These are phyloP conservation scores for Claviceps africana DNA, from an alignment of 2,329 filamentous ascomycete genomes.

Conservation along the genomic window DNA sequence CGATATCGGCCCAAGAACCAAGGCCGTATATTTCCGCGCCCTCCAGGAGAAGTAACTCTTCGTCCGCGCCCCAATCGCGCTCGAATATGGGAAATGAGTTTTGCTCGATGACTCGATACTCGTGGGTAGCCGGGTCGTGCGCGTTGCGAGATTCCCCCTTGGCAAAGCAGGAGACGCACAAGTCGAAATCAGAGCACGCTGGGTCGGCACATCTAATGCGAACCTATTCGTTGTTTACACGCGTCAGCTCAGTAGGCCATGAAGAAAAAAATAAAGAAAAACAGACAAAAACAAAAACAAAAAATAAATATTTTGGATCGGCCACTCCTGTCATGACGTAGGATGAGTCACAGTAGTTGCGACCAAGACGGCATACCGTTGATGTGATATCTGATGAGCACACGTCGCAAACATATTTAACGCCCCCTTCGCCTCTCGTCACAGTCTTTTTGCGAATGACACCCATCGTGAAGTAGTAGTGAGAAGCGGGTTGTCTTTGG, in stretches of 20 bases:
- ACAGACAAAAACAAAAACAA: neutral
- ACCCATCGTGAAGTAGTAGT: conserved; percentile 47
- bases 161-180: conserved; percentile 90
- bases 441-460: conserved; percentile 94
- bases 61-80: conserved; percentile 90
- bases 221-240: conserved; percentile 41
- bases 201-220: conserved; percentile 82
- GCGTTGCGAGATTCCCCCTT: conserved; percentile 66
- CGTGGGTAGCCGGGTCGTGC: conserved; percentile 75
- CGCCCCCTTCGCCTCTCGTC: conserved; percentile 69
- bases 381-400: conserved; percentile 95
- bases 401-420: conserved; percentile 95
- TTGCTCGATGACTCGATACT: conserved; percentile 90
- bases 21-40: conserved; percentile 92
- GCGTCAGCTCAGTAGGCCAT: conserved; percentile 6
- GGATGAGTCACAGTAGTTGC: conserved; percentile 1
- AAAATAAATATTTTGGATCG: neutral
- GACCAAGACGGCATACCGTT: conserved; percentile 53
- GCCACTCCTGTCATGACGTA: neutral
- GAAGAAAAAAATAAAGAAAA: too few relatives aligned
- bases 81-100: conserved; percentile 97
- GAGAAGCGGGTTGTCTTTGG: neutral
- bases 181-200: conserved; percentile 83
- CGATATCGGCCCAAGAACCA: conserved; percentile 94
- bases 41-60: conserved; percentile 85